These are phyloP conservation scores for Leccinum glutinopallens DNA, from an alignment of 1,284 basidiomycete species.

Conservation along the genomic window DNA sequence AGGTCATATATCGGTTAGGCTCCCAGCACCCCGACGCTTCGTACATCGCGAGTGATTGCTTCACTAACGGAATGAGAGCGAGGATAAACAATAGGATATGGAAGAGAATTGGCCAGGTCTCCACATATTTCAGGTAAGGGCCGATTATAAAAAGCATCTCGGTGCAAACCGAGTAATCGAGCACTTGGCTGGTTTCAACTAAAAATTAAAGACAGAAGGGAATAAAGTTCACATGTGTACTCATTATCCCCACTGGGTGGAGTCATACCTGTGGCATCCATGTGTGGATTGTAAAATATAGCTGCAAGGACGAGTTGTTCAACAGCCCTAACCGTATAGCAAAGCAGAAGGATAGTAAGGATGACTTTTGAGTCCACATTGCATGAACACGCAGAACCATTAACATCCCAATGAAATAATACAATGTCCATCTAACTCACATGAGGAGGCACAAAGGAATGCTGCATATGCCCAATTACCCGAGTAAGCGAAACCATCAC, in stretches of 20 bases:
- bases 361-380: too few relatives aligned
- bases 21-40: not conserved
- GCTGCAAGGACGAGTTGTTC: not conserved
- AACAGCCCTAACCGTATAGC: not conserved
- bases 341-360: not conserved
- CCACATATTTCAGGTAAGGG: not conserved
- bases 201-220: not conserved
- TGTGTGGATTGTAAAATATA: not conserved
- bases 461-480: too few relatives aligned
- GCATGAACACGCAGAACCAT: too few relatives aligned
- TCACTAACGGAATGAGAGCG: not conserved
- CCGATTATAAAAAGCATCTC: too few relatives aligned
- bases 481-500: too few relatives aligned
- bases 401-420: too few relatives aligned
- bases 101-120: not conserved
- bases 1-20: not conserved
- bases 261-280: not conserved
- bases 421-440: too few relatives aligned
- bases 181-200: not conserved
- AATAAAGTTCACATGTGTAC: not conserved
- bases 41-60: not conserved
- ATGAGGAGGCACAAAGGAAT: too few relatives aligned
- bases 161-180: too few relatives aligned
- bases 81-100: not conserved
- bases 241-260: not conserved